phyloP scores from a whole-genome alignment of 2,329 filamentous ascomycete species.

The Rutstroemia sp. region DNA sequence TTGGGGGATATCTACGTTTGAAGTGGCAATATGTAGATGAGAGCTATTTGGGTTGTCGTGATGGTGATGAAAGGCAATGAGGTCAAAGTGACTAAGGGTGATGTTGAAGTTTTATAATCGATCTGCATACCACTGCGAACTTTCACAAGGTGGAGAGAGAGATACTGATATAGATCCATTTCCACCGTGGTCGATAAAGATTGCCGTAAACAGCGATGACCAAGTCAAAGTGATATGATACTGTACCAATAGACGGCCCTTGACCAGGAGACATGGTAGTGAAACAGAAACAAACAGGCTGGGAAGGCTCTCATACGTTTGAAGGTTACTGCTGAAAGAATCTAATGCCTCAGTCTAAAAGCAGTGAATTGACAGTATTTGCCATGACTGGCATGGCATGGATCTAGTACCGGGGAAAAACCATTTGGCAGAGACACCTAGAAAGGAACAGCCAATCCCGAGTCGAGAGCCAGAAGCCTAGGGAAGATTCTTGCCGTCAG shows the following conservation, averaged over 20 bases:
- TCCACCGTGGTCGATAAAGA: neutral
- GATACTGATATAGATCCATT: constrained; percentile 2
- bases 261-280: constrained; percentile 2
- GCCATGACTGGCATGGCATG: neutral
- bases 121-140: neutral
- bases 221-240: neutral
- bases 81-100: neutral
- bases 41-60: neutral
- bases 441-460: neutral
- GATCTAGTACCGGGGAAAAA: neutral
- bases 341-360: neutral
- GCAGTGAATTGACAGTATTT: neutral
- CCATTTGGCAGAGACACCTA: constrained; percentile 1
- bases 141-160: neutral
- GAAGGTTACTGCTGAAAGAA: neutral
- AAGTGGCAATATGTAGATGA: no score
- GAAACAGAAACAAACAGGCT: constrained; percentile 5
- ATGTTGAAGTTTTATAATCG: neutral
- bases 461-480: neutral
- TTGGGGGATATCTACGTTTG: no score
- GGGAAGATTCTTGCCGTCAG: neutral
- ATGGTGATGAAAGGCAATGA: neutral
- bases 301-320: neutral
- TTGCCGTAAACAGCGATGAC: neutral
- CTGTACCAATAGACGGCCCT: constrained; percentile 2